Conservation (phyloP, 2,329 filamentous ascomycete genomes). For the Thielaviopsis populi region DNA sequence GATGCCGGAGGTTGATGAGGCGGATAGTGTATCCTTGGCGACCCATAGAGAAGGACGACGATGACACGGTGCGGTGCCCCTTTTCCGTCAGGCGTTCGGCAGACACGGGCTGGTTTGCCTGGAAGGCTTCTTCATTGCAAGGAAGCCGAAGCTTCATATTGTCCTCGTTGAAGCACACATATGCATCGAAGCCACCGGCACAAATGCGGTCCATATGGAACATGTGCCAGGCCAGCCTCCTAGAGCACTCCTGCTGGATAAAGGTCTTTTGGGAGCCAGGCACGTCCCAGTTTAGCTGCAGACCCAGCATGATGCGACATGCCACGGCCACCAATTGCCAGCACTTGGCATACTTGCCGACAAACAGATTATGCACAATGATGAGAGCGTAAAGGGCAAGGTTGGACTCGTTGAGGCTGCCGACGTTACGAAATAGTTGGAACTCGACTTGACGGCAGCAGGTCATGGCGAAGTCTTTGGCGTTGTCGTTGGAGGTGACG, state of each 20-base stretch:
- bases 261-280: constrained; percentile 23
- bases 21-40: constrained; percentile 26
- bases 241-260: constrained; percentile 25
- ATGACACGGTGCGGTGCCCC: neutral
- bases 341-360: constrained; percentile 26
- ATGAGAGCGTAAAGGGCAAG: constrained; percentile 26
- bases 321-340: constrained; percentile 29
- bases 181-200: constrained; percentile 29
- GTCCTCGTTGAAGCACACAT: constrained; percentile 26
- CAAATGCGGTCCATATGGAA: constrained; percentile 27
- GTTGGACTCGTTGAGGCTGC: constrained; percentile 25
- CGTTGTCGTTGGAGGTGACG: constrained; percentile 23
- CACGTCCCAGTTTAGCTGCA: constrained; percentile 29
- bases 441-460: constrained; percentile 28
- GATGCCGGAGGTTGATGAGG: constrained; percentile 26
- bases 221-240: constrained; percentile 28
- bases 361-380: constrained; percentile 26
- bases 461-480: constrained; percentile 25
- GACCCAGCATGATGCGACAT: constrained; percentile 25
- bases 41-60: constrained; percentile 20
- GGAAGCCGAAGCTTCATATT: constrained; percentile 28
- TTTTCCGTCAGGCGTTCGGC: constrained; percentile 23
- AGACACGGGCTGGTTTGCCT: constrained; percentile 22
- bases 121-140: constrained; percentile 24
- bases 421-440: constrained; percentile 28